These are phyloP conservation scores for Jatropha curcas DNA, from an alignment of 345 rosid species.

Conservation along the genomic window DNA sequence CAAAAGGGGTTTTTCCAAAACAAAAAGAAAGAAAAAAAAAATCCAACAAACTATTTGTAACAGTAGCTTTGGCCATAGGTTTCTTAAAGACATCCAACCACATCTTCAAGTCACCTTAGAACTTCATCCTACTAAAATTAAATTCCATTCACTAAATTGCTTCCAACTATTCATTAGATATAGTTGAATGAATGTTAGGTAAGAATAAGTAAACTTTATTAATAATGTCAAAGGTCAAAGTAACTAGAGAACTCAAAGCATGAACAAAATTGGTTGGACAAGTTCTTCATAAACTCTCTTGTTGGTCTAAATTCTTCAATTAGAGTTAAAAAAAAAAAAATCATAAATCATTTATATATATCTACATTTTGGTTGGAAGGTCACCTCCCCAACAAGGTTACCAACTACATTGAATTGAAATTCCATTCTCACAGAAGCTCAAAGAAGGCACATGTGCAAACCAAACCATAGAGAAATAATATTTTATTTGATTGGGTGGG, in stretches of 20 bases:
- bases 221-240: neutral
- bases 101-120: neutral
- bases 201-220: neutral
- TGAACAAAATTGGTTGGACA: neutral
- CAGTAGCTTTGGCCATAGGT: neutral
- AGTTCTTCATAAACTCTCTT: neutral
- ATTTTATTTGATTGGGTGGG: too few relatives aligned
- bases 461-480: neutral
- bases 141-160: neutral
- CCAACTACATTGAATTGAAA: conserved; percentile 19
- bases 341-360: neutral
- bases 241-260: conserved; percentile 2
- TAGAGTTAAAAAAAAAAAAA: too few relatives aligned
- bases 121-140: neutral
- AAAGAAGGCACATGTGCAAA: neutral
- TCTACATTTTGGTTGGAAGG: conserved; percentile 28
- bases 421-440: neutral
- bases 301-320: too few relatives aligned
- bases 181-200: neutral
- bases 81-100: neutral
- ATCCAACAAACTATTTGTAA: too few relatives aligned
- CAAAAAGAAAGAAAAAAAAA: too few relatives aligned
- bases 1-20: too few relatives aligned
- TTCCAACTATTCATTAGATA: too few relatives aligned
- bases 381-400: conserved; percentile 24